Conservation (phyloP, 768 basidiomycete genomes). For the Rhodotorula paludigena region DNA sequence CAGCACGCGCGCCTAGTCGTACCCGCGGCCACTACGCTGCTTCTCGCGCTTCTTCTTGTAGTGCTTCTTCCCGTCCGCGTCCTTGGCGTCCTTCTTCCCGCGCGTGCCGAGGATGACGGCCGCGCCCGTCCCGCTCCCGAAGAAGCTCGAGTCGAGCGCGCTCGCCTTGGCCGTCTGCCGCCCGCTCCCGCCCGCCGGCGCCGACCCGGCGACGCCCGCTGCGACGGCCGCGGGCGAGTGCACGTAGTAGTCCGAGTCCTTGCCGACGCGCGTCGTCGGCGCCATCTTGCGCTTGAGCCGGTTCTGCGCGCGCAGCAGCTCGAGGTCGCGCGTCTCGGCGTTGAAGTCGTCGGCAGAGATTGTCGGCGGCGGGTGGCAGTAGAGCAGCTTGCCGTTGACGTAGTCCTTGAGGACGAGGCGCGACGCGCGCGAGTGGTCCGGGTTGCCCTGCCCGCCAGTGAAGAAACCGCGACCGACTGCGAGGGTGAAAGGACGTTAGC, state of each 20-base stretch:
- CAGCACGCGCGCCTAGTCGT: no score
- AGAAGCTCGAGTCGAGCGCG: slow-evolving; percentile 78
- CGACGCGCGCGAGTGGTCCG: slow-evolving; percentile 90
- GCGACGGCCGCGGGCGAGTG: slow-evolving; percentile 41
- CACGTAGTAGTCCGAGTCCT: slow-evolving; percentile 78
- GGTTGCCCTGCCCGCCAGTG: slow-evolving; percentile 90
- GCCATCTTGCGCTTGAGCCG: slow-evolving; percentile 78
- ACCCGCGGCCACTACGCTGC: slow-evolving; percentile 87
- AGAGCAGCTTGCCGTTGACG: slow-evolving; percentile 86
- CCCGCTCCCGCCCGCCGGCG: slow-evolving; percentile 29
- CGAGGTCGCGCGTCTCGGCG: slow-evolving; percentile 59
- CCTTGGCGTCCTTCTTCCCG: slow-evolving; percentile 51
- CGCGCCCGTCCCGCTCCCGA: slow-evolving; percentile 52
- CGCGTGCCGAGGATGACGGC: slow-evolving; percentile 46
- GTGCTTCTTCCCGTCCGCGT: slow-evolving; percentile 61
- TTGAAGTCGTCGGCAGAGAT: slow-evolving; percentile 68
- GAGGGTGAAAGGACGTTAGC: slow-evolving; percentile 26
- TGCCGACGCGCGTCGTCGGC: slow-evolving; percentile 76
- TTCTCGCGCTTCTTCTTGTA: slow-evolving; percentile 79
- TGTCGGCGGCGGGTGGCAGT: slow-evolving; percentile 74
- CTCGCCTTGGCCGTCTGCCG: slow-evolving; percentile 57
- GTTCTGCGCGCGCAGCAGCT: slow-evolving; percentile 54
- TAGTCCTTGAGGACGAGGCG: slow-evolving; percentile 94
- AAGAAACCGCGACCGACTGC: slow-evolving; percentile 88
- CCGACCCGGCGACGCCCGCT: slow-evolving; percentile 43